Evolutionary conservation across 352 stramenopile genomes (phyloP), one percentile per base, ranked within the genome.

Genomic region (Plasmopara muralis): DNA sequence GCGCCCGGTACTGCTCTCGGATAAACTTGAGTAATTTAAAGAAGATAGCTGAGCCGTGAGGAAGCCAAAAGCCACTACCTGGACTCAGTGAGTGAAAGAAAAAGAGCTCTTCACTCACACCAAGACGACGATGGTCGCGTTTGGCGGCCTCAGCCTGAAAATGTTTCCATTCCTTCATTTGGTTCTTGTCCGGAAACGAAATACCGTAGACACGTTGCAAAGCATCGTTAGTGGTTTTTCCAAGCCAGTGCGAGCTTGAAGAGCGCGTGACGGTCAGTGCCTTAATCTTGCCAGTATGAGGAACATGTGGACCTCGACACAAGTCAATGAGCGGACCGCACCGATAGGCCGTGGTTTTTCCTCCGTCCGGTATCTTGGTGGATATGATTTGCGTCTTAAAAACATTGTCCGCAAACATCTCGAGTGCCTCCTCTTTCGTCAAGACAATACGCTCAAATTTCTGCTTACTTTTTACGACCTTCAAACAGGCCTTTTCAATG

Each of bases 391-490:
- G 78, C 60, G 83, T 83, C 83, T 99, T 99, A 78, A 99, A 99
- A 7, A 96, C 93, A 66, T 99, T 99, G 70, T 99, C 93, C 2
- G 82, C 78, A 78, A 99, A 99, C 69, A 99, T 88, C 63, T 99
- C 89, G 33, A 99, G 78, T 6, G 95, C 96, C 68, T 99, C 93
- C 31, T 97, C 95, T 73, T 99, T 99, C 30, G 95, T 98, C 39
- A 99, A 74, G 50, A 99, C 93, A 56, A 99, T 85, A 39, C 97
- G 87, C 69, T 99, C 92, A 66, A 99, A 99, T 51, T 93, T 89
- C 73, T 98, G 95, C 73, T 99, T 99, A 53, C 91, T 63, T 79
- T 98, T 98, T 60, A 95, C 79, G 57, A 97, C 87, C 62, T 97
- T 95, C 64, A 66, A 59, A 29, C 97, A 95, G 47, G 93, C 77